Evolutionary conservation across 495 filamentous ascomycete genomes (phyloP).

Genomic region (Mytilinidion resinicola): DNA sequence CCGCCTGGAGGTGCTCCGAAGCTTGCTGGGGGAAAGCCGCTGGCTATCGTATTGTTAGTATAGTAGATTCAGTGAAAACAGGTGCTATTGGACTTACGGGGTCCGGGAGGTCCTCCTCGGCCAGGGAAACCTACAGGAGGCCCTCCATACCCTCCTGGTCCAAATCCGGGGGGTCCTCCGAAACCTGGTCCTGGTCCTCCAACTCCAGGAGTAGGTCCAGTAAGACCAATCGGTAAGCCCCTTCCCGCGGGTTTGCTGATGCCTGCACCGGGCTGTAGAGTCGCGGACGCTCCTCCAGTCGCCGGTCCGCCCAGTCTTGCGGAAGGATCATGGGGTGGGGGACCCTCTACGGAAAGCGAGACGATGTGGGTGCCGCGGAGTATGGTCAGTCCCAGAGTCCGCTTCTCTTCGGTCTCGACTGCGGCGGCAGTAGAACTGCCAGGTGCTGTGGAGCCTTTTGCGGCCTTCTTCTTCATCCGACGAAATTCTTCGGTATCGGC

Average conservation of each 20-base stretch:
- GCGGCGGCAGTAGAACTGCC: conserved; percentile 53
- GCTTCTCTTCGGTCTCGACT: conserved; percentile 91
- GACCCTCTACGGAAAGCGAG: conserved; percentile 90
- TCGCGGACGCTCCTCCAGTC: conserved; percentile 57
- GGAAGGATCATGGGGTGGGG: conserved; percentile 90
- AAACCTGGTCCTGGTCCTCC: conserved; percentile 77
- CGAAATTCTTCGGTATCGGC: conserved; percentile 99
- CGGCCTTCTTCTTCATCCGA: conserved; percentile 80
- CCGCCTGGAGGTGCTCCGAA: conserved; percentile 21
- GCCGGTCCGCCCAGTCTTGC: conserved; percentile 77
- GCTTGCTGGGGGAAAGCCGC: conserved; percentile 42
- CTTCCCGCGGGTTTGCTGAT: conserved; percentile 88
- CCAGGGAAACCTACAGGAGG: conserved; percentile 49
- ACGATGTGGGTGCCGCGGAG: conserved; percentile 90
- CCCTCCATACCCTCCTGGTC: conserved; percentile 60
- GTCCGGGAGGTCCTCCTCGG: conserved; percentile 46
- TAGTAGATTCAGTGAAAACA: neutral
- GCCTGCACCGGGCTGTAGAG: conserved; percentile 77
- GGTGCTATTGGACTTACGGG: conserved; percentile 43
- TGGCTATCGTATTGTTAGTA: conserved; percentile 25
- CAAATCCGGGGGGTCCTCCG: conserved; percentile 54
- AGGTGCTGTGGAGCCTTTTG: conserved; percentile 64
- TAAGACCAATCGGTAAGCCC: conserved; percentile 79
- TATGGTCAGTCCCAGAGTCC: conserved; percentile 89
- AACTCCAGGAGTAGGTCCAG: conserved; percentile 84